Evolutionary conservation across 331 rosid genomes (phyloP).

Genomic region (Acacia concinna): DNA sequence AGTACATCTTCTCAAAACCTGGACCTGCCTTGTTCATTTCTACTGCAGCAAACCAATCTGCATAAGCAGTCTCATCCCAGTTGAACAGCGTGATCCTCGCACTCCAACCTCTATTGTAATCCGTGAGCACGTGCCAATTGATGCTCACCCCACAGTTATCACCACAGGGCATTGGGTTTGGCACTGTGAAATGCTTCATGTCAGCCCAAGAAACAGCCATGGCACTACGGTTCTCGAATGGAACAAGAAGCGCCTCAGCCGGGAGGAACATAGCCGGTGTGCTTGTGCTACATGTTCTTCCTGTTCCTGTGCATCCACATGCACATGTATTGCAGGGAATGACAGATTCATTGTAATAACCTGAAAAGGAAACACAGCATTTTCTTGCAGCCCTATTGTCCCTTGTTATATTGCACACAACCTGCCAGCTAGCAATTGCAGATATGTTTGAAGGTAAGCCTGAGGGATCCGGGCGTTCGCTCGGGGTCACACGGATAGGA

Average conservation of each 20-base stretch:
- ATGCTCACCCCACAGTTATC: conserved; percentile 94
- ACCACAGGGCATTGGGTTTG: conserved; percentile 75
- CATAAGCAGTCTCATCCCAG: conserved; percentile 76
- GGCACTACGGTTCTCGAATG: conserved; percentile 69
- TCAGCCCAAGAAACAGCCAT: conserved; percentile 82
- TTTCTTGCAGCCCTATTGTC: conserved; percentile 50
- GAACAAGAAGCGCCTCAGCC: conserved; percentile 81
- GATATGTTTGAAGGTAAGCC: conserved; percentile 66
- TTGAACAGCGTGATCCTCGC: conserved; percentile 92
- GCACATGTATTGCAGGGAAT: conserved; percentile 95
- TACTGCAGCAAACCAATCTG: conserved; percentile 93
- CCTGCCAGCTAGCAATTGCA: conserved; percentile 98
- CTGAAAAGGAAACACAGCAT: conserved; percentile 95
- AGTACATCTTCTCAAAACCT: conserved; percentile 90
- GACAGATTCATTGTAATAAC: conserved; percentile 85
- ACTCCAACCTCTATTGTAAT: conserved; percentile 80
- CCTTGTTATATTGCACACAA: conserved; percentile 86
- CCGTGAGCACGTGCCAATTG: conserved; percentile 84
- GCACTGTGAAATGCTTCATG: conserved; percentile 51
- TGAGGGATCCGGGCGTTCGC: conserved; percentile 52
- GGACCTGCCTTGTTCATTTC: conserved; percentile 74
- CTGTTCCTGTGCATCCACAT: conserved; percentile 76
- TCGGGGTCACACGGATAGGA: conserved; percentile 79
- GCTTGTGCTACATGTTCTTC: conserved; percentile 61
- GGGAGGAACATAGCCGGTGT: conserved; percentile 90